These are phyloP conservation scores for Xylaria grammica DNA, from an alignment of 495 filamentous ascomycete genomes.

Conservation along the genomic window DNA sequence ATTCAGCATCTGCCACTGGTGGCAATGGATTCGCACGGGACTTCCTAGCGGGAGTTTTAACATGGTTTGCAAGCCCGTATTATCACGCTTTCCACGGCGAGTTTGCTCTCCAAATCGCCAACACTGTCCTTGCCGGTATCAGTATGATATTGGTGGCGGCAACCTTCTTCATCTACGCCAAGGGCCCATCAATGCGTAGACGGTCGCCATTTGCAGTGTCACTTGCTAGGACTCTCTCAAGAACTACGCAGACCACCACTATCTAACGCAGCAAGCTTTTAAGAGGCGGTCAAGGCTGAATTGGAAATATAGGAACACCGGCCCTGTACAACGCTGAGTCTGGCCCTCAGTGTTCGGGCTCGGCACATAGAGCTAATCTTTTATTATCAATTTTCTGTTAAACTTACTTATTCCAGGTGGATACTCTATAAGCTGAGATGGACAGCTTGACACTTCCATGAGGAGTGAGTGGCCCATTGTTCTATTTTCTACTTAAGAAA, in stretches of 20 bases:
- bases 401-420: too few species aligned
- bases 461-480: background rate
- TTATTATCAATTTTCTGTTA: too few species aligned
- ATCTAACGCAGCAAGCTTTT: too few species aligned
- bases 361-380: too few species aligned
- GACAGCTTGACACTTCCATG: background rate
- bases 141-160: slow-evolving; percentile 69
- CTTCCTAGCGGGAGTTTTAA: slow-evolving; percentile 80
- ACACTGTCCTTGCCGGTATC: slow-evolving; percentile 73
- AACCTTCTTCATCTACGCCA: slow-evolving; percentile 78
- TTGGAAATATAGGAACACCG: slow-evolving; percentile 26
- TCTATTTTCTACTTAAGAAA: background rate
- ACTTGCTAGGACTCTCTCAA: slow-evolving; percentile 33
- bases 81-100: slow-evolving; percentile 62
- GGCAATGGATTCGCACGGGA: slow-evolving; percentile 75
- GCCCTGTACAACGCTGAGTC: too few species aligned
- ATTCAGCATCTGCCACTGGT: slow-evolving; percentile 78
- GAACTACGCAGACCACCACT: background rate
- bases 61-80: slow-evolving; percentile 74
- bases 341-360: too few species aligned
- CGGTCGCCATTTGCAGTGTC: slow-evolving; percentile 77
- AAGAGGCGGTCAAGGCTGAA: too few species aligned
- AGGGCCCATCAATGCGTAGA: slow-evolving; percentile 72
- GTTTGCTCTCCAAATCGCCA: slow-evolving; percentile 65
- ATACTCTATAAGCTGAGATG: background rate